phyloP scores from a whole-genome alignment of 2,329 filamentous ascomycete genomes.

The Gliomastix tumulicola region DNA sequence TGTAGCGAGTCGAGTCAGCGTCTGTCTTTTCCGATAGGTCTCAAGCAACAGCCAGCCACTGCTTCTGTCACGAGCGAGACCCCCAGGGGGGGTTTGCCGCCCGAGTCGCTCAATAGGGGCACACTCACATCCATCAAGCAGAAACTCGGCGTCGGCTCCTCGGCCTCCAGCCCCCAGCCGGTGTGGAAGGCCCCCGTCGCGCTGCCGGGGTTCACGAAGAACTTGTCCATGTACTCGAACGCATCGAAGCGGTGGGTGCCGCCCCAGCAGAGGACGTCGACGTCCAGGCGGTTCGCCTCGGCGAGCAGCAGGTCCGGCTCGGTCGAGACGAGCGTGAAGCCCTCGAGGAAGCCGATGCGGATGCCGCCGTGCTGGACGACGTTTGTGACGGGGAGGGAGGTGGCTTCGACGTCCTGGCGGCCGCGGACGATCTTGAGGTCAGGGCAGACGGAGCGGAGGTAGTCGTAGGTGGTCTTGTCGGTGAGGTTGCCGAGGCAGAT shows the following conservation, averaged over 20 bases:
- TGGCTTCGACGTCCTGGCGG: slow-evolving; percentile 60
- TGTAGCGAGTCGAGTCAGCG: slow-evolving; percentile 28
- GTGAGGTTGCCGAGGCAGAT: slow-evolving; percentile 76
- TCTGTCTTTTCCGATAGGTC: not conserved
- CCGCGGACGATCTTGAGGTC: slow-evolving; percentile 66
- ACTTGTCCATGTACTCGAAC: slow-evolving; percentile 69
- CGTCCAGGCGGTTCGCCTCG: slow-evolving; percentile 61
- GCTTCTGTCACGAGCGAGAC: too few species aligned
- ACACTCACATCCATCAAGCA: slow-evolving; percentile 92
- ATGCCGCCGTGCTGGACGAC: slow-evolving; percentile 60
- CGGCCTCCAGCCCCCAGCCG: slow-evolving; percentile 49
- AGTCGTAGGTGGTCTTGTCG: slow-evolving; percentile 74
- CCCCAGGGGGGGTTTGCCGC: not conserved
- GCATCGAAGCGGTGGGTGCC: slow-evolving; percentile 64
- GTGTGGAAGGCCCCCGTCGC: slow-evolving; percentile 57
- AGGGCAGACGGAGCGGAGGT: slow-evolving; percentile 67
- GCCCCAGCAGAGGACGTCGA: slow-evolving; percentile 63
- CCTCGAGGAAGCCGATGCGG: slow-evolving; percentile 61
- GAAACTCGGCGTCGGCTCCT: slow-evolving; percentile 82
- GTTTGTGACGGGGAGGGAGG: slow-evolving; percentile 57
- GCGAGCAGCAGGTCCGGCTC: slow-evolving; percentile 61
- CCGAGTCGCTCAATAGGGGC: not conserved
- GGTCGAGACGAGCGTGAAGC: slow-evolving; percentile 60
- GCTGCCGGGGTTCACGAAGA: slow-evolving; percentile 64
- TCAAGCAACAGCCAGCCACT: too few species aligned